Conservation (phyloP, 345 rosid genomes). For the Xanthoceras sorbifolium region DNA sequence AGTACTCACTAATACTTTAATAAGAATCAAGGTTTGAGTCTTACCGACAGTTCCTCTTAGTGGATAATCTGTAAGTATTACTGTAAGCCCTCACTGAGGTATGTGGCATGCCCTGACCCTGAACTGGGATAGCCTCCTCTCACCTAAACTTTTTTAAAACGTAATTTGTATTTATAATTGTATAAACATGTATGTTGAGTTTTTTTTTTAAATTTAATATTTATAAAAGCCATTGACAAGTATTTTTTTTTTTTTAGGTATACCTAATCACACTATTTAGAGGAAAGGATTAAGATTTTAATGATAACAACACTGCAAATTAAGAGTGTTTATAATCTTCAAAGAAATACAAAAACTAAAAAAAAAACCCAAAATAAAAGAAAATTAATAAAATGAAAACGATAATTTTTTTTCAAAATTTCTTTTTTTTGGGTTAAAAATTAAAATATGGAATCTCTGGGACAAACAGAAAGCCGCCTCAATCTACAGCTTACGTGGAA, state of each 20-base stretch:
- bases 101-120: no score
- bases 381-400: not conserved
- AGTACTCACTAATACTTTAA: no score
- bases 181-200: no score
- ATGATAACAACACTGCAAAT: not conserved
- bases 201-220: no score
- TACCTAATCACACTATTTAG: slow-evolving; percentile 19
- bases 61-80: no score
- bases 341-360: not conserved
- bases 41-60: no score
- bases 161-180: no score
- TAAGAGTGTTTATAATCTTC: not conserved
- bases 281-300: not conserved
- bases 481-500: slow-evolving; percentile 40
- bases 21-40: no score
- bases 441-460: not conserved
- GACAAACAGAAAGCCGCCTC: slow-evolving; percentile 43
- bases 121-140: no score
- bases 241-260: not conserved
- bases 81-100: no score
- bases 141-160: no score
- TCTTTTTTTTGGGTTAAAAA: no score
- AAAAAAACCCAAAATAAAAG: not conserved
- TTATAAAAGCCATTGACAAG: not conserved
- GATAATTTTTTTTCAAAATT: not conserved